phyloP scores from a whole-genome alignment of 495 filamentous ascomycete genomes.

The Hypoxylon fragiforme region DNA sequence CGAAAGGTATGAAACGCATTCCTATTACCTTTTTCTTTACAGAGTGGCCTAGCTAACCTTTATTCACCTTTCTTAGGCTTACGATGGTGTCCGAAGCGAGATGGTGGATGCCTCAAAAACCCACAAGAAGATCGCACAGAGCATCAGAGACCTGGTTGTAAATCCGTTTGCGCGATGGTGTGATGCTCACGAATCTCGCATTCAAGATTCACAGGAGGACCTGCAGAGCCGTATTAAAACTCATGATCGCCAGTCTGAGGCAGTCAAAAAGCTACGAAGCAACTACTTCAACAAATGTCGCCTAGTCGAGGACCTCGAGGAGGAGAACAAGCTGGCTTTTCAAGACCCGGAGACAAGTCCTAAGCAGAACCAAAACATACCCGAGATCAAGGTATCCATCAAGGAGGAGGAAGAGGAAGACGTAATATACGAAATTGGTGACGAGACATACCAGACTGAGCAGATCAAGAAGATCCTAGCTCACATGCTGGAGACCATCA shows the following conservation, averaged over 20 bases:
- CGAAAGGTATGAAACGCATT: conserved; percentile 68
- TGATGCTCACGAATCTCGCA: conserved; percentile 86
- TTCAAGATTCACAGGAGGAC: conserved; percentile 92
- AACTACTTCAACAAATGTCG: conserved; percentile 99
- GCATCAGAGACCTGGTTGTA: conserved; percentile 93
- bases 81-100: conserved; percentile 90
- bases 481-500: conserved; percentile 86
- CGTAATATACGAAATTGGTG: conserved; percentile 87
- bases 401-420: conserved; percentile 59
- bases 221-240: conserved; percentile 85
- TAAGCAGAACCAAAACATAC: conserved; percentile 50
- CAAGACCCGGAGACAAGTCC: conserved; percentile 70
- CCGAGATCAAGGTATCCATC: conserved; percentile 60
- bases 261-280: conserved; percentile 88
- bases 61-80: conserved; percentile 63
- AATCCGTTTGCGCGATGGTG: conserved; percentile 94
- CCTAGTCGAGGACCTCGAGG: conserved; percentile 91
- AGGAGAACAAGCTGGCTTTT: conserved; percentile 97
- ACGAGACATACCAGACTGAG: conserved; percentile 78
- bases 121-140: conserved; percentile 92
- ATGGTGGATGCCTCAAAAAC: conserved; percentile 90
- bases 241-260: conserved; percentile 88
- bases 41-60: conserved; percentile 19
- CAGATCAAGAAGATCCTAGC: conserved; percentile 85
- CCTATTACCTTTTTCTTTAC: background rate